Base-by-base conservation (phyloP, 2,329 filamentous ascomycete species). In the Cercospora sojina region DNA sequence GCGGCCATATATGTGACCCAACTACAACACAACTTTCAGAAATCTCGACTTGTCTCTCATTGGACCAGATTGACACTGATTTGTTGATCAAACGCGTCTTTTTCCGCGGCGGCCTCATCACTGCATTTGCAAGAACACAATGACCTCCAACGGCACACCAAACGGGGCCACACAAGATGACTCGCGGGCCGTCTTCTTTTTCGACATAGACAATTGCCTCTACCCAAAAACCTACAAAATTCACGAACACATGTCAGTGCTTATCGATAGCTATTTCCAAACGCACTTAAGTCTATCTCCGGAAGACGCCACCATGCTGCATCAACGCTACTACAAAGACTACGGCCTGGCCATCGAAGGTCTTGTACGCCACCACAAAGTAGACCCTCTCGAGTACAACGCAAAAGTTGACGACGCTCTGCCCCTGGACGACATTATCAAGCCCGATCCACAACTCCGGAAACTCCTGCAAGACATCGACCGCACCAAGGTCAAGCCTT, bases 271-370 rank as follows among this genome's bases (percentile, higher is more conserved):
- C 64, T 89, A 87, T 77, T 88, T 89, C 74, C 78, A 85, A 70
- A 82, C 80, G 62, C 92, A 97, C 77, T 86, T 98, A 3, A 86
- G 88, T 23, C 82, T 98, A 2, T 84, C 87, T 1, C 83, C 84
- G 72, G 85, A 92, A 63, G 94, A 98, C 66, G 95, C 95, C n/a
- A 87, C 87, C 67, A 86, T 89, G 74, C 87, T 99, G 27, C 95
- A 98, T 79, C 85, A 88, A 78, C 91, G 93, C 74, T 99, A 99
- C 83, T 99, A 98, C 82, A 90, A 89, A 75, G 93, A 91, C 78
- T 99, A 99, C 77, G 95, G 96, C 31, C 87, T 99, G n/a, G 95
- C 95, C 31, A 96, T 99, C 70, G 93, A 98, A 81, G 95, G 95
- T 1, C 86, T 99, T 18, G 92, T 97, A 41, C 89, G 92, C 9